A percentile compares a stretch with the other conserved stretches of the same genome.
These are phyloP conservation scores for Fusarium mexicanum DNA, from an alignment of 2,329 filamentous ascomycete species.

Conservation along the genomic window DNA sequence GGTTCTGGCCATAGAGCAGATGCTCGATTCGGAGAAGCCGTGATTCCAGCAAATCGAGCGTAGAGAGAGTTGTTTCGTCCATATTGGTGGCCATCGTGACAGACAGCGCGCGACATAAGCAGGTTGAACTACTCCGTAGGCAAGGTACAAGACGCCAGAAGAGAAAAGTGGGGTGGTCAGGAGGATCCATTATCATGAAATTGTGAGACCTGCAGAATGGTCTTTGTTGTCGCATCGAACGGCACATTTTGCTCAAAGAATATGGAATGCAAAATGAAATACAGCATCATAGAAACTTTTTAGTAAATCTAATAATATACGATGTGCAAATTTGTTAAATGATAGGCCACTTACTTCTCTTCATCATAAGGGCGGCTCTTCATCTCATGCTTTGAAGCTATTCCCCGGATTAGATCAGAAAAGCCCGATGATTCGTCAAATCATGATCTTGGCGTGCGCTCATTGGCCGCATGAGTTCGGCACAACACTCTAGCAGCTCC, in stretches of 20 bases:
- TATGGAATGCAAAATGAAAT: not conserved
- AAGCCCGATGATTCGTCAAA: constrained; percentile 13
- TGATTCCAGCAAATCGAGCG: constrained; percentile 65
- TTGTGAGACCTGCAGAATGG: constrained; percentile 35
- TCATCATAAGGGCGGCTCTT: constrained; percentile 8
- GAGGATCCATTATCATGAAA: constrained; percentile 34
- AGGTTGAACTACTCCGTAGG: not conserved
- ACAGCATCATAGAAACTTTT: not conserved
- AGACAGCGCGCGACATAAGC: constrained; percentile 18
- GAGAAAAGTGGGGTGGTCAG: constrained; percentile 38
- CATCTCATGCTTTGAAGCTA: constrained; percentile 16
- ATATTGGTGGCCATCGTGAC: constrained; percentile 51
- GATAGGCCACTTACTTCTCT: not conserved
- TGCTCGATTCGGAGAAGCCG: constrained; percentile 70
- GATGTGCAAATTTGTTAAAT: not conserved
- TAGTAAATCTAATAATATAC: too few species aligned
- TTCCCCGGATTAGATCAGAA: constrained; percentile 28
- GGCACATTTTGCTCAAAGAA: not conserved
- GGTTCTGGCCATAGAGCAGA: constrained; percentile 61
- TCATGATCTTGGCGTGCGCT: not conserved
- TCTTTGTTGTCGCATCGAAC: constrained; percentile 8
- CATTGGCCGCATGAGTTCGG: constrained; percentile 18
- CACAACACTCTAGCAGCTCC: constrained; percentile 6
- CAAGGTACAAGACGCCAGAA: not conserved
- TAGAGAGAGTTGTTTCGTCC: constrained; percentile 64